A percentile compares a stretch with the other conserved stretches of the same genome.
These are phyloP conservation scores for barley (Hordeum vulgare) DNA, from an alignment of 176 grass and related monocot genomes.

Conservation along the genomic window DNA sequence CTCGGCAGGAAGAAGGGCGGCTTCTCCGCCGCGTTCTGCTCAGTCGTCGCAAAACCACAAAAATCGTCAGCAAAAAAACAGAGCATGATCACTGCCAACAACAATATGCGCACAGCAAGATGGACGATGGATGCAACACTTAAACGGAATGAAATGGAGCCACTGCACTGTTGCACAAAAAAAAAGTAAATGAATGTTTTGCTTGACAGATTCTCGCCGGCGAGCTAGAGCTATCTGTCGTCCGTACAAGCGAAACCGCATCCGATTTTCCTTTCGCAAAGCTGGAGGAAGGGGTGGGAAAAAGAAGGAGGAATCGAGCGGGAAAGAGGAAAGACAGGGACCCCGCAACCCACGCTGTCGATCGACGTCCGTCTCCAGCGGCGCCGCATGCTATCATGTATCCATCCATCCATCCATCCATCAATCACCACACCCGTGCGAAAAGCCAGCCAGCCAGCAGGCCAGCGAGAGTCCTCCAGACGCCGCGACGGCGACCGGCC, in stretches of 20 bases:
- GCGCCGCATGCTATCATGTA: not conserved
- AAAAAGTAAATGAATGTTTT: not conserved
- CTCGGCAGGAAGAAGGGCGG: slow-evolving; percentile 66
- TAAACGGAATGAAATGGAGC: not conserved
- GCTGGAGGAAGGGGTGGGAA: no score
- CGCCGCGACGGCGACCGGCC: slow-evolving; percentile 17
- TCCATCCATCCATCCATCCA: not conserved
- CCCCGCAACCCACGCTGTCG: not conserved
- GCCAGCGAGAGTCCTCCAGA: not conserved
- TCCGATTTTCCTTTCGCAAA: slow-evolving; percentile 7
- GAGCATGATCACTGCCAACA: not conserved
- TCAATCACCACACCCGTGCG: not conserved
- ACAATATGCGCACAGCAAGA: not conserved
- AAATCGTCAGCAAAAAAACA: not conserved
- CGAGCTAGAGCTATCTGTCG: not conserved
- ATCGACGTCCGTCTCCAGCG: not conserved
- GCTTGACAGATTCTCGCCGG: not conserved
- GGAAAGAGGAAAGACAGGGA: slow-evolving; percentile 25
- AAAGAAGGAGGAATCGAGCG: not conserved
- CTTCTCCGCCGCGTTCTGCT: slow-evolving; percentile 80
- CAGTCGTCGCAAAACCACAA: not conserved
- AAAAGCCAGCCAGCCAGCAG: not conserved
- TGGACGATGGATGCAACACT: not conserved
- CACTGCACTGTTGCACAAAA: not conserved
- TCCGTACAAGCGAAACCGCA: not conserved